Percentiles rank a stretch among this genome's conserved stretches.
These are phyloP conservation scores for Beauveria pseudobassiana DNA, from an alignment of 2,329 filamentous ascomycete genomes.

Conservation along the genomic window DNA sequence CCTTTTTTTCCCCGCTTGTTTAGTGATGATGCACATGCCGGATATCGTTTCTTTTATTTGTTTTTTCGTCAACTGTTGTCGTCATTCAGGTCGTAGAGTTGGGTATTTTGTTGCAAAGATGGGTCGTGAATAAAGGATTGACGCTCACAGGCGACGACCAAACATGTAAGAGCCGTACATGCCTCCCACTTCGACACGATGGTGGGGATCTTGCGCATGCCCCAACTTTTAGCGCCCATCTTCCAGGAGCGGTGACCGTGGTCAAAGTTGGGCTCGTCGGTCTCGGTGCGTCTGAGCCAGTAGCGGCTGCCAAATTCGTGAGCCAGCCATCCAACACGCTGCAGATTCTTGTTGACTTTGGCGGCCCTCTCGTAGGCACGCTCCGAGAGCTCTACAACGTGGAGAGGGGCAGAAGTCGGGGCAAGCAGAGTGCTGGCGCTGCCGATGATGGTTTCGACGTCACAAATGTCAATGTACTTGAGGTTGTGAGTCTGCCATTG, in stretches of 20 bases:
- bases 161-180: conserved; percentile 77
- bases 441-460: conserved; percentile 48
- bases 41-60: background rate
- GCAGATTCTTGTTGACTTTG: conserved; percentile 53
- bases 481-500: conserved; percentile 47
- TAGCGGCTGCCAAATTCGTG: conserved; percentile 60
- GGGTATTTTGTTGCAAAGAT: conserved; percentile 9
- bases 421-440: conserved; percentile 54
- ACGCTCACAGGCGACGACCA: conserved; percentile 44
- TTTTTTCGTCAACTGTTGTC: background rate
- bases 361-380: conserved; percentile 58
- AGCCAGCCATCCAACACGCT: conserved; percentile 60
- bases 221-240: conserved; percentile 78
- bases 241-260: conserved; percentile 63
- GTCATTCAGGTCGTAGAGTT: background rate
- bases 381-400: conserved; percentile 68
- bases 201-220: conserved; percentile 87
- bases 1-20: background rate
- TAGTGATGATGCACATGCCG: background rate
- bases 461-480: conserved; percentile 70
- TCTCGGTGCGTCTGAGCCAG: conserved; percentile 56
- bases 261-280: conserved; percentile 26
- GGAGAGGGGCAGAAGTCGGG: conserved; percentile 56
- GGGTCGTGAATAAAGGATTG: background rate
- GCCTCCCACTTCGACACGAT: conserved; percentile 81